Conservation (phyloP, 2,329 filamentous ascomycete genomes). For the Claviceps capensis region DNA sequence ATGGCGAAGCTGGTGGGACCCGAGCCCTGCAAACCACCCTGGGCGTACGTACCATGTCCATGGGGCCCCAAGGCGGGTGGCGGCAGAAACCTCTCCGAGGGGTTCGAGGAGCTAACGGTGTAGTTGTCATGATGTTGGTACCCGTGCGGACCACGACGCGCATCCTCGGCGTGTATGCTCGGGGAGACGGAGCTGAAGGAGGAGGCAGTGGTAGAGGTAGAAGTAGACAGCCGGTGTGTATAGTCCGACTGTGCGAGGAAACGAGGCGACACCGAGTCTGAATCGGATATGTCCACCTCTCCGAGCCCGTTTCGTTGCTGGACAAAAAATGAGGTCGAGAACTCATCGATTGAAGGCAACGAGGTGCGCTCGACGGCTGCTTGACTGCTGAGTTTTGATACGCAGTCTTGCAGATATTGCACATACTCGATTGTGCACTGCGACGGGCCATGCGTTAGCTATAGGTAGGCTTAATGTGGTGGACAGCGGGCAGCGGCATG, state of each 20-base stretch:
- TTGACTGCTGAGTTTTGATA: conserved; percentile 57
- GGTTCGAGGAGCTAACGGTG: conserved; percentile 11
- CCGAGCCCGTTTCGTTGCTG: conserved; percentile 15
- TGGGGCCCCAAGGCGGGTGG: conserved; percentile 46
- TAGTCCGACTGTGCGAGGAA: conserved; percentile 21
- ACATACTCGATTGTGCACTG: conserved; percentile 95
- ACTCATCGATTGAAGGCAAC: conserved; percentile 24
- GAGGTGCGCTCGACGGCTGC: conserved; percentile 23
- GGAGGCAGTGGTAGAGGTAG: no score
- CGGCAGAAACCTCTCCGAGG: no score
- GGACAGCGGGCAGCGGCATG: no score
- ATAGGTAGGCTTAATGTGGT: no score
- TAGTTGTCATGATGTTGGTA: conserved; percentile 38
- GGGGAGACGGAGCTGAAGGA: conserved; percentile 32
- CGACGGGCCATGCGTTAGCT: background rate
- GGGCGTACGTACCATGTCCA: conserved; percentile 23
- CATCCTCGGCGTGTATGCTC: conserved; percentile 32
- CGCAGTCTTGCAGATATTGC: conserved; percentile 82
- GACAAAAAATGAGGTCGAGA: conserved; percentile 25
- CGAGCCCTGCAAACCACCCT: conserved; percentile 31
- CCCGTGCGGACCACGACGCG: conserved; percentile 30
- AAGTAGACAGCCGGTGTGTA: conserved; percentile 23
- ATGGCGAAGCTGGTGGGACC: conserved; percentile 45
- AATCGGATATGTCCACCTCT: conserved; percentile 50
- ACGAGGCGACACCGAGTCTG: conserved; percentile 34